phyloP scores from a whole-genome alignment of 1,284 basidiomycete species.

The Pseudozyma tsukubaensis region DNA sequence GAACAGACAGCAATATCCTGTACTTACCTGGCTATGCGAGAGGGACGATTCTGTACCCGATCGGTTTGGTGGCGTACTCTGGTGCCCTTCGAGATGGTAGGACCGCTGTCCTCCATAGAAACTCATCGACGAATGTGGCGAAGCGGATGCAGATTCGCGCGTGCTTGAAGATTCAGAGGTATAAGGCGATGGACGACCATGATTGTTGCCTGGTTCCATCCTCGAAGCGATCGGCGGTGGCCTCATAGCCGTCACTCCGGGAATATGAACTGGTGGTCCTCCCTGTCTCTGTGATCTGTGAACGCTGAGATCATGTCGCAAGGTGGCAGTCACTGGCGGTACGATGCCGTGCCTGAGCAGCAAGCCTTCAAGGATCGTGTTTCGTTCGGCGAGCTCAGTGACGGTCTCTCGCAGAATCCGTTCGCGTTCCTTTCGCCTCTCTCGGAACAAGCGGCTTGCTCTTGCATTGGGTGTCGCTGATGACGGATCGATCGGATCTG shows the following conservation, averaged over 20 bases:
- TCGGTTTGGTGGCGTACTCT: too few relatives aligned
- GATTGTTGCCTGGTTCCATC: not conserved
- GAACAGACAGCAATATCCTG: too few relatives aligned
- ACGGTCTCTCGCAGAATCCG: conserved; percentile 33
- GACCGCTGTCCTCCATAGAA: too few relatives aligned
- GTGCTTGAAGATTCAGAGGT: not conserved
- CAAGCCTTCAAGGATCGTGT: conserved; percentile 21
- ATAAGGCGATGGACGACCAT: not conserved
- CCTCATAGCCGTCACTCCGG: conserved; percentile 19
- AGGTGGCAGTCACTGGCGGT: conserved; percentile 11
- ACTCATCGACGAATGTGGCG: too few relatives aligned
- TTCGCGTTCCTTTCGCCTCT: conserved; percentile 37
- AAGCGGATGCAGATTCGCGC: not conserved
- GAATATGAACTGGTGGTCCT: conserved; percentile 36
- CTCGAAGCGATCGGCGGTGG: not conserved
- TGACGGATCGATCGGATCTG: not conserved
- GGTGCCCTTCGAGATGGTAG: too few relatives aligned
- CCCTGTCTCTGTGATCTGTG: conserved; percentile 23
- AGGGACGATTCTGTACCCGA: too few relatives aligned
- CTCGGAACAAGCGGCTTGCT: conserved; percentile 35
- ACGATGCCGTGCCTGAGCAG: conserved; percentile 23
- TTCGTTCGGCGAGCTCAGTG: conserved; percentile 26
- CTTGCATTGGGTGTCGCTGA: conserved; percentile 23
- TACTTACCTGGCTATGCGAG: too few relatives aligned
- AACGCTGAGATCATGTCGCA: conserved; percentile 23